Evolutionary conservation across 2,329 filamentous ascomycete genomes (phyloP), one percentile per base, ranked within the genome.

Genomic region (Metarhizium album): DNA sequence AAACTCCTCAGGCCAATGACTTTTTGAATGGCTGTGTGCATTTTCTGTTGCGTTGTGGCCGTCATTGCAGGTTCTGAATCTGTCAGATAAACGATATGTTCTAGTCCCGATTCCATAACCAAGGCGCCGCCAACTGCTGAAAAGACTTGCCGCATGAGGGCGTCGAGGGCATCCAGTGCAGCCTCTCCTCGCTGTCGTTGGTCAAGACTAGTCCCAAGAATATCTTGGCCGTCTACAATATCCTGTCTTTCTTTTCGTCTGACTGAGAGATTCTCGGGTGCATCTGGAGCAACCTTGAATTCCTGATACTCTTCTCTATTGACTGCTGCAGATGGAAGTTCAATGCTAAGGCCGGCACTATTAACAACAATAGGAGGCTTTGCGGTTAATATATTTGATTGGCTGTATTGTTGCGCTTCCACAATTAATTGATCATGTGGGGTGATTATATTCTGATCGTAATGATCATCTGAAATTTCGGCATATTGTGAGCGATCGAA

Each of bases 171-270:
- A 49, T 83, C 72, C 45, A 90, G 74, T 42, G 87, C 85, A 11
- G 80, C 76, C 58, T 95, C 84, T 4, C 85, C 86, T 60, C 90
- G 83, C 59, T 94, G 84, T 47, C 85, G 84, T 65, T 95, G 87
- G 60, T 94, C 89, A 2, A 89, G 72, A 42, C 80, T 81, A 43
- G 83, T 68, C 16, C 79, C 74, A 20, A 84, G 70, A 2, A 79
- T 66, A 47, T 78, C 79, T 50, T 79, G 76, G 13, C 78, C 74
- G 7, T 73, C 74, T 47, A 77, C 71, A 20, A 69, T 64, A 22
- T 71, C 69, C 23, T 74, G 70, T 37, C 69, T 67, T 53, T 79
- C 82, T 51, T 75, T 64, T 59, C 80, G 84, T 56, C 78, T 74
- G 29, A 61, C 61, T 4, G 78, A 79, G 22, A 80, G 57, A 51